Evolutionary conservation across 78 protist genomes (phyloP).

Genomic region (Cavenderia fasciculata): DNA sequence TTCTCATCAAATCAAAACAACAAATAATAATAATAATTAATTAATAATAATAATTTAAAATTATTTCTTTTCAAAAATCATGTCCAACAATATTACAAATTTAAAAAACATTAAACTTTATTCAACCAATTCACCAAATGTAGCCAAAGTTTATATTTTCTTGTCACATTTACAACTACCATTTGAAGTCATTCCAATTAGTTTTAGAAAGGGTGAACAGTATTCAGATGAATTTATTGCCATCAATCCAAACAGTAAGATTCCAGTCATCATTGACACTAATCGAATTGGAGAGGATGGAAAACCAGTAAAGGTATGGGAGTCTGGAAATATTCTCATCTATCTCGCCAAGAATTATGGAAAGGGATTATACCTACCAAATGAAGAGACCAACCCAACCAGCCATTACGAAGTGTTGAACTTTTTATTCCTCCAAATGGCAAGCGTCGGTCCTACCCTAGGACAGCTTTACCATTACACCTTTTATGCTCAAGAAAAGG

Average conservation of each 20-base stretch:
- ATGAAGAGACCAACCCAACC: neutral
- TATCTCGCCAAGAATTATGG: constrained; percentile 7
- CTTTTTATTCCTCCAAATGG: neutral
- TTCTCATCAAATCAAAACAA: too few relatives aligned
- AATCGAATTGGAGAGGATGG: neutral
- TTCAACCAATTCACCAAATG: too few relatives aligned
- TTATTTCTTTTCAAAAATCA: too few relatives aligned
- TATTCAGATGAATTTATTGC: neutral
- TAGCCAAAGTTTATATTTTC: too few relatives aligned
- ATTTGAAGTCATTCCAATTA: too few relatives aligned
- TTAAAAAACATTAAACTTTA: too few relatives aligned
- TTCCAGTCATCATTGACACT: constrained; percentile 30
- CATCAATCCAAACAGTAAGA: constrained; percentile 30
- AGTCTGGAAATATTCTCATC: constrained; percentile 8
- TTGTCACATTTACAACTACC: too few relatives aligned
- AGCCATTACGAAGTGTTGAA: neutral
- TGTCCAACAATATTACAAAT: too few relatives aligned
- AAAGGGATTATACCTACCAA: neutral
- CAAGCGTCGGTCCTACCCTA: constrained; percentile 44
- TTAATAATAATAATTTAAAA: too few relatives aligned
- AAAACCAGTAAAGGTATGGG: neutral
- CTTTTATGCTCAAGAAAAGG: constrained; percentile 80
- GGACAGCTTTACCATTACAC: constrained; percentile 87
- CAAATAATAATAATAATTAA: too few relatives aligned
- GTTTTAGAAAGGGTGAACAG: constrained; percentile 17